Base-by-base conservation (phyloP, 2,329 filamentous ascomycete species). In the Aspergillus caelatus region DNA sequence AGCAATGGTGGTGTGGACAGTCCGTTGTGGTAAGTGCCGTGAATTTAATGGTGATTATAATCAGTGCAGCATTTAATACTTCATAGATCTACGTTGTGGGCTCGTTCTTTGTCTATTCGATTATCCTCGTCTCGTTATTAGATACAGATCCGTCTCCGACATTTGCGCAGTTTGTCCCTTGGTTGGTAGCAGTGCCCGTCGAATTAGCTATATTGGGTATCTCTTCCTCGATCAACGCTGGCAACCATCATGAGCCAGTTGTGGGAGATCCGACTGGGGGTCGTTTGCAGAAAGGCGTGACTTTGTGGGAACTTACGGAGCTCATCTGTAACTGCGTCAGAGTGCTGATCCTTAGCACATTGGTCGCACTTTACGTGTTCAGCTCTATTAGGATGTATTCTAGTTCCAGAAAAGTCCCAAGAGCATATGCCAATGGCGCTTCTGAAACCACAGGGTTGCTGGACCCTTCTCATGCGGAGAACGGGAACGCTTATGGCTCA, bases 111-210 rank as follows among this genome's bases (percentile, higher is more conserved):
- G 88, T 95, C 67, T 95, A 96, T 81, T 85, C 91, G 57, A 89
- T 97, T 69, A 86, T 97, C 68, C 85, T 96, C 68, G 90, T 97
- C 72, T 93, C 93, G 34, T 86, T 98, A 62, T 84, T 96, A 72
- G 94, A 97, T 77, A 91, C 91, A 74, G 88, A 87, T 66, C 89
- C 92, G 39, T 91, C 91, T 14, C 95, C 95, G 0, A 94, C 90
- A 57, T 82, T 89, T 54, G 89, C 92, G 59, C 93, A 97, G 78
- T 86, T 94, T 61, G 79, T 90, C 54, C 89, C 92, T 70, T 99
- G 95, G 95, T 76, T 84, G 48, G 79, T 93, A 50, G 89, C 89
- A 30, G 76, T 93, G n/a, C 77, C 86, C 30, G 85, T 93, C 65
- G 95, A 99, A 77, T 70, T 90, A 28, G 80, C 89, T 57, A 88